Evolutionary conservation across 768 basidiomycete genomes (phyloP).

Genomic region (Sutorius australiensis): DNA sequence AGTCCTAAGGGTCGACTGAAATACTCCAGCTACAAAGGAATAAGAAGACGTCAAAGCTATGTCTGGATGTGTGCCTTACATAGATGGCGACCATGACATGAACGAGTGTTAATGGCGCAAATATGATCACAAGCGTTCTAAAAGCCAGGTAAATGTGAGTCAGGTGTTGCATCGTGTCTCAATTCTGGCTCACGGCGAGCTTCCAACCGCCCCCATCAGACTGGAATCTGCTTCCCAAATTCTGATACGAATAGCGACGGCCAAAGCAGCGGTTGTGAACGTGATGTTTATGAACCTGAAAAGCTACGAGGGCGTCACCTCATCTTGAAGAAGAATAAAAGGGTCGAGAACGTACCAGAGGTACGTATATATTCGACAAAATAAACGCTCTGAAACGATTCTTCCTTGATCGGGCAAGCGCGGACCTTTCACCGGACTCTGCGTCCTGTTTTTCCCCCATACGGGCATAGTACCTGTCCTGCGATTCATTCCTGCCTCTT

Average conservation of each 20-base stretch:
- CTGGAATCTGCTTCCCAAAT: conserved; percentile 45
- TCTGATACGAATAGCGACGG: conserved; percentile 74
- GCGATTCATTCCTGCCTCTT: conserved; percentile 23
- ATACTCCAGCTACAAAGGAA: conserved; percentile 69
- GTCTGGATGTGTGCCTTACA: conserved; percentile 41
- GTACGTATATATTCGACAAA: conserved; percentile 72
- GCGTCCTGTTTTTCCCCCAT: conserved; percentile 19
- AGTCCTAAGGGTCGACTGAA: conserved; percentile 89
- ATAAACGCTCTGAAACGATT: conserved; percentile 64
- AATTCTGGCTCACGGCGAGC: conserved; percentile 60
- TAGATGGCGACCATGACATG: conserved; percentile 87
- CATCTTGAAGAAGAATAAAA: not conserved
- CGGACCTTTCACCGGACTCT: conserved; percentile 30
- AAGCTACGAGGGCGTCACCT: conserved; percentile 44
- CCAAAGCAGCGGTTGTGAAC: conserved; percentile 76
- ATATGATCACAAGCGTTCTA: conserved; percentile 81
- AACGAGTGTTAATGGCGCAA: conserved; percentile 75
- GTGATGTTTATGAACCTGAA: conserved; percentile 83
- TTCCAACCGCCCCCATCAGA: conserved; percentile 71
- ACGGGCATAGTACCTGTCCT: conserved; percentile 15
- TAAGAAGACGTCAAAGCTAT: conserved; percentile 13
- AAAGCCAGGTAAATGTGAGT: not conserved
- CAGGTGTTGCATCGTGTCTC: not conserved
- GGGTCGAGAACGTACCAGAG: conserved; percentile 50
- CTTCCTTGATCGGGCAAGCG: conserved; percentile 31